These are phyloP conservation scores for Eleusine indica DNA, from an alignment of 176 grass and related monocot genomes.

Conservation along the genomic window DNA sequence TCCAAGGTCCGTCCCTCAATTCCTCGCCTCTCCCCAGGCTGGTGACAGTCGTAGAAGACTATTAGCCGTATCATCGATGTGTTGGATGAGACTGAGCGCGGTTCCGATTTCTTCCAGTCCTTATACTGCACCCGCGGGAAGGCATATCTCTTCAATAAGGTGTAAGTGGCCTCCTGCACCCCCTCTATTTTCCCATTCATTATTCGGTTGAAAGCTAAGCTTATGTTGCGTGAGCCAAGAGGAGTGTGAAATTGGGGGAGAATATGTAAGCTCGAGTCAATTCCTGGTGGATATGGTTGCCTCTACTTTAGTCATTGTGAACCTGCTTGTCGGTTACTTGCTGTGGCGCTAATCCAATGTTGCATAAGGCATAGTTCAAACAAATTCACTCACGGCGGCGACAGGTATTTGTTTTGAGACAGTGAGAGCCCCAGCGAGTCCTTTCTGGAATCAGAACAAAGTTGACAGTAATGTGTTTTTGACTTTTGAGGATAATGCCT, in stretches of 20 bases:
- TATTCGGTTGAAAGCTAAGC: neutral
- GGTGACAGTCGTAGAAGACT: neutral
- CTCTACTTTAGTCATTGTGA: too few species aligned
- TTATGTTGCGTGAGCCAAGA: neutral
- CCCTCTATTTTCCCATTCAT: neutral
- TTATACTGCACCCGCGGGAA: constrained; percentile 90
- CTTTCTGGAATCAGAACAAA: neutral
- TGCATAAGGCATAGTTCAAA: neutral
- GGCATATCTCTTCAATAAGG: constrained; percentile 91
- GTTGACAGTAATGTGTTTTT: neutral
- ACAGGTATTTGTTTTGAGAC: neutral
- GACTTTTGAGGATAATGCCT: constrained; percentile 17
- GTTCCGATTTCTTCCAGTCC: constrained; percentile 48
- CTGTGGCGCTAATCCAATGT: neutral
- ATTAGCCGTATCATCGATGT: neutral
- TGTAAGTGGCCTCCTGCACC: constrained; percentile 58
- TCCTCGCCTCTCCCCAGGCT: neutral
- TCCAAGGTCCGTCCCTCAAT: constrained; percentile 58
- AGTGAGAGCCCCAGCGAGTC: neutral
- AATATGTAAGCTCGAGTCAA: neutral
- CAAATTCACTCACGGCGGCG: neutral
- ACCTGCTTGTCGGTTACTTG: neutral
- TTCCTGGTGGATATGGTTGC: neutral
- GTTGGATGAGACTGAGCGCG: neutral
- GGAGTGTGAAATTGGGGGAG: neutral